A percentile compares a stretch with the other conserved stretches of the same genome.
These are phyloP conservation scores for Backusella psychrophila DNA, from an alignment of 192 early-diverging fungal species.

Conservation along the genomic window DNA sequence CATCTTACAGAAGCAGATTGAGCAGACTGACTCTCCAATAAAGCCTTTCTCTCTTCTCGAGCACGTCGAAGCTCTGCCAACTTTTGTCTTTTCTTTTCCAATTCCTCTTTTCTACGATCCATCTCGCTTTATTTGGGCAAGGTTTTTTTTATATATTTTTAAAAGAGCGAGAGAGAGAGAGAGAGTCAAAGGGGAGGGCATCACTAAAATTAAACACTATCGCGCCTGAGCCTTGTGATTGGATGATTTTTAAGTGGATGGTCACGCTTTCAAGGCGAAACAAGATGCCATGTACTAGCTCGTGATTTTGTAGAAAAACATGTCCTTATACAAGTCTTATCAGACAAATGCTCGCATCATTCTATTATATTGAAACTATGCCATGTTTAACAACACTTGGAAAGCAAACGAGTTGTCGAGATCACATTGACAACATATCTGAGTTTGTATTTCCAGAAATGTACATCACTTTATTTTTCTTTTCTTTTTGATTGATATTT, in stretches of 20 bases:
- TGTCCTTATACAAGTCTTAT: too few species aligned
- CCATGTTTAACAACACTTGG: too few species aligned
- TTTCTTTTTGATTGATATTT: too few species aligned
- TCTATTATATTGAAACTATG: too few species aligned
- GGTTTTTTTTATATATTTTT: not conserved
- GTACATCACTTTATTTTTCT: too few species aligned
- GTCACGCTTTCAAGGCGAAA: not conserved
- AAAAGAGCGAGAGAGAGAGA: not conserved
- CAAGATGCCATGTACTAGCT: too few species aligned
- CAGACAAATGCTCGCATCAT: too few species aligned
- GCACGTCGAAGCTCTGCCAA: conserved; percentile 83
- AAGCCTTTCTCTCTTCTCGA: conserved; percentile 71
- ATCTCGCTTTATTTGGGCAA: conserved; percentile 28
- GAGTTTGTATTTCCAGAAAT: too few species aligned
- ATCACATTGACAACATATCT: too few species aligned
- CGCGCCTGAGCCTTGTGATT: not conserved
- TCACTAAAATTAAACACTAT: not conserved
- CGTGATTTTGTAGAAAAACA: too few species aligned
- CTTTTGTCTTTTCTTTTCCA: conserved; percentile 91
- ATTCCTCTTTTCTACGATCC: conserved; percentile 73
- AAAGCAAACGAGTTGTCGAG: too few species aligned
- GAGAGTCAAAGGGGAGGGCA: not conserved
- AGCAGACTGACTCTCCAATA: conserved; percentile 39
- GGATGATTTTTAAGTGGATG: not conserved
- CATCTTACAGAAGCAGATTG: conserved; percentile 23